A percentile compares a stretch with the other conserved stretches of the same genome.
Conservation (phyloP, 2,329 filamentous ascomycete species). For the Aspergillus sp. region DNA sequence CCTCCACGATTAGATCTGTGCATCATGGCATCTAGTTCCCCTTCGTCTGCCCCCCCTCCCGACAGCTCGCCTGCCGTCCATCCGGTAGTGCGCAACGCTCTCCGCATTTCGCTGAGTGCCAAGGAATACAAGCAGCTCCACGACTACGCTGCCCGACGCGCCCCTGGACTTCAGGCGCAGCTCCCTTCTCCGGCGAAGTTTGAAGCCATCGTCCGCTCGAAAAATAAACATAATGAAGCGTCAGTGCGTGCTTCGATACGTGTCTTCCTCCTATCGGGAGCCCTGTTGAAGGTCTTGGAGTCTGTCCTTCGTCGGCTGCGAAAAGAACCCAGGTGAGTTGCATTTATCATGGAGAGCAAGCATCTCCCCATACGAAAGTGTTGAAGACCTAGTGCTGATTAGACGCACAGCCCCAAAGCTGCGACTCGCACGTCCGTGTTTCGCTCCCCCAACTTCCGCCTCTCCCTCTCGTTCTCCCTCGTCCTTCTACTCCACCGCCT, state of each 20-base stretch:
- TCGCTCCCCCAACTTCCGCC: conserved; percentile 66
- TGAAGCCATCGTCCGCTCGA: conserved; percentile 50
- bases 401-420: conserved; percentile 23
- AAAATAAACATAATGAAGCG: conserved; percentile 67
- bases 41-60: conserved; percentile 10
- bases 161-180: conserved; percentile 56
- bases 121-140: conserved; percentile 85
- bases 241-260: conserved; percentile 70
- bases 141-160: conserved; percentile 75
- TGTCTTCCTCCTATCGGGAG: conserved; percentile 64
- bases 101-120: conserved; percentile 80
- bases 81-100: conserved; percentile 76
- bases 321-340: conserved; percentile 14
- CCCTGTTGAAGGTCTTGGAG: conserved; percentile 64
- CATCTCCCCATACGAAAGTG: no score
- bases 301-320: conserved; percentile 39
- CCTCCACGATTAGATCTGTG: background rate
- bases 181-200: conserved; percentile 52
- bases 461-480: conserved; percentile 79
- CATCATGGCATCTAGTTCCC: conserved; percentile 24
- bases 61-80: conserved; percentile 56
- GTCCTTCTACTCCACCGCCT: conserved; percentile 87
- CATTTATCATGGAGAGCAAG: background rate
- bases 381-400: no score
- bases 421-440: conserved; percentile 41